Evolutionary conservation across 192 early-diverging fungal genomes (phyloP).

Genomic region (Tieghemiomyces parasiticus): DNA sequence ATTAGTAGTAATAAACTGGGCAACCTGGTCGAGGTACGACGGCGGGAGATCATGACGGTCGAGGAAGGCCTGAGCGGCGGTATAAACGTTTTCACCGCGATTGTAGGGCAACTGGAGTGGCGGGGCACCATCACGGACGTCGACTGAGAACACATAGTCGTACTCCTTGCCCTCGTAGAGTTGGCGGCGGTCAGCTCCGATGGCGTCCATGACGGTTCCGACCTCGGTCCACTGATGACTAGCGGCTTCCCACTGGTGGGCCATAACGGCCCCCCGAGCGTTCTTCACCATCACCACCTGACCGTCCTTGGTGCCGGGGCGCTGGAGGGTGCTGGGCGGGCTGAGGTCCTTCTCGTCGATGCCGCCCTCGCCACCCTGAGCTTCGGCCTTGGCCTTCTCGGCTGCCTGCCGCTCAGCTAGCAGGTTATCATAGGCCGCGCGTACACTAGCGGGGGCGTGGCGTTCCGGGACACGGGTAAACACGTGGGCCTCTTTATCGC

Average conservation of each 20-base stretch:
- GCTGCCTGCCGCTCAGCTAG: slow-evolving; percentile 29
- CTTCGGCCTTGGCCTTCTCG: slow-evolving; percentile 40
- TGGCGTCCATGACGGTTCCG: slow-evolving; percentile 87
- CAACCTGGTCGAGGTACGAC: slow-evolving; percentile 84
- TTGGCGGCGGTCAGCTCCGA: slow-evolving; percentile 59
- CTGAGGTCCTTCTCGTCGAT: slow-evolving; percentile 6
- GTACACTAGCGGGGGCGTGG: slow-evolving; percentile 29
- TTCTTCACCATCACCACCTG: slow-evolving; percentile 81
- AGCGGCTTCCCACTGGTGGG: slow-evolving; percentile 69
- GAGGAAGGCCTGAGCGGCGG: slow-evolving; percentile 85
- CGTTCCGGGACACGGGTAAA: slow-evolving; percentile 57
- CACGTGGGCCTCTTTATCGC: slow-evolving; percentile 65
- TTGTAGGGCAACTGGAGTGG: slow-evolving; percentile 92
- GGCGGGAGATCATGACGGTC: slow-evolving; percentile 61
- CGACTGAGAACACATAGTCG: slow-evolving; percentile 97
- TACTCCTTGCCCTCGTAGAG: slow-evolving; percentile 78
- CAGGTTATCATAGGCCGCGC: slow-evolving; percentile 23
- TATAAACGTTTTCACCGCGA: slow-evolving; percentile 79
- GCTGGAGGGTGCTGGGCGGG: neutral
- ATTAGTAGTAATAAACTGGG: slow-evolving; percentile 85
- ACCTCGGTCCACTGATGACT: slow-evolving; percentile 64
- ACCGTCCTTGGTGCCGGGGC: slow-evolving; percentile 54
- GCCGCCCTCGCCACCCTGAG: too few species aligned
- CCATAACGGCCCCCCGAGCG: slow-evolving; percentile 50
- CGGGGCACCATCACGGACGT: slow-evolving; percentile 66